Percentiles rank a stretch among this genome's conserved stretches.
Conservation (phyloP, 352 stramenopile species). For the Lagenidium giganteum region DNA sequence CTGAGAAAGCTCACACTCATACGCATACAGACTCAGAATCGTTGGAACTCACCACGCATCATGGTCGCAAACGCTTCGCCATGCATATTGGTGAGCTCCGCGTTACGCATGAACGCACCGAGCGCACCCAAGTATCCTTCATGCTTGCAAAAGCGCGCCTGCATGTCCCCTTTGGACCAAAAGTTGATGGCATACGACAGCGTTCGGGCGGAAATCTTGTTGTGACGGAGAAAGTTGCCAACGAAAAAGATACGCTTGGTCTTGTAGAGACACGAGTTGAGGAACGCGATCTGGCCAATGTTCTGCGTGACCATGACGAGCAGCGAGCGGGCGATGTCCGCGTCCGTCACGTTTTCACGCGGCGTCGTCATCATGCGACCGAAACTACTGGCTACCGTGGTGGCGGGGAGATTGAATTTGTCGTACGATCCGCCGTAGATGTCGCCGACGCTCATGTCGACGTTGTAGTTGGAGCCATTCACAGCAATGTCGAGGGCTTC, state of each 20-base stretch:
- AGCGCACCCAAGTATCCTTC: constrained; percentile 98
- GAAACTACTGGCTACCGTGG: constrained; percentile 96
- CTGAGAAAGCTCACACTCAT: no score
- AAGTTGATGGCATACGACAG: constrained; percentile 97
- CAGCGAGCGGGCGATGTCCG: constrained; percentile 94
- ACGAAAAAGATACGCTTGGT: constrained; percentile 97
- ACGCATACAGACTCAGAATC: constrained; percentile 3
- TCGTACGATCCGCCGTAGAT: constrained; percentile 98
- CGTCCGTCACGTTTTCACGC: constrained; percentile 82
- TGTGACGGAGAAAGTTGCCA: constrained; percentile 98
- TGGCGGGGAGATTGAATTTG: constrained; percentile 89
- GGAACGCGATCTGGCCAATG: constrained; percentile 95
- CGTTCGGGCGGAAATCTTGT: constrained; percentile 91
- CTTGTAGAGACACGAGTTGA: constrained; percentile 97
- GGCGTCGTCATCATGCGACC: constrained; percentile 81
- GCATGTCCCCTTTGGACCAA: constrained; percentile 94
- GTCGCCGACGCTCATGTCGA: constrained; percentile 98
- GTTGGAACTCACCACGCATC: constrained; percentile 17
- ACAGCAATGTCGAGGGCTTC: constrained; percentile 80
- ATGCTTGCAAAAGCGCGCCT: constrained; percentile 94
- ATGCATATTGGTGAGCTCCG: constrained; percentile 63
- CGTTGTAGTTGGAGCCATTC: constrained; percentile 71
- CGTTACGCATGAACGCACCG: constrained; percentile 94
- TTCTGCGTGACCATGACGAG: constrained; percentile 99
- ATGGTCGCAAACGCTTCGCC: constrained; percentile 56